Evolutionary conservation across 768 basidiomycete genomes (phyloP), one percentile per base, ranked within the genome.

Genomic region (Boletus tylopilopsis): DNA sequence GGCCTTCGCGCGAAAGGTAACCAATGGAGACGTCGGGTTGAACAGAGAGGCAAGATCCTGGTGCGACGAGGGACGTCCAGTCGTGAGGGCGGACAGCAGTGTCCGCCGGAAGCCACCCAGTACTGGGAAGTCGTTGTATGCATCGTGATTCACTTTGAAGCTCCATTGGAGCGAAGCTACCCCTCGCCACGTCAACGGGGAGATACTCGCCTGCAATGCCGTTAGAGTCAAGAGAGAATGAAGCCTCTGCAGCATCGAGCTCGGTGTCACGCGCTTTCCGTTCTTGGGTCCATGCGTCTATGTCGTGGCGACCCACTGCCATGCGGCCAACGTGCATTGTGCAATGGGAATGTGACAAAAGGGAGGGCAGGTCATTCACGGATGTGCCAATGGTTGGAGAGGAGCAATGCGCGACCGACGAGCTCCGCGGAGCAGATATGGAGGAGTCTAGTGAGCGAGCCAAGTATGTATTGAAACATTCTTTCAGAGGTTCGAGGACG

Each of bases 281-380:
- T 45, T 52, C 48, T 21, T 32, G 43, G 12, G 38, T 10, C 53
- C 68, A 69, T 50, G 66, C 45, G 49, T 53, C 51, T 25, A 25
- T 56, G 52, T 66, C 66, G 64, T 68, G 68, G 65, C 45, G 11
- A 44, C 41, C 40, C 44, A 36, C 42, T 30, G 40, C 60, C 66
- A 62, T 51, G 62, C 56, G 56, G 34, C 42, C 16, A 25, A 38
- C 10, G 47, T 60, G 57, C 51, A 45, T 38, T 42, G 42, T 44
- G 23, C 46, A 29, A 40, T 30, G 33, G 23, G 30, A 53, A 45
- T 33, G 49, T 47, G 59, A 40, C 44, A 50, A 55, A 27, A 27
- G 40, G 8, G 43, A 47, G 16, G 42, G 29, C 27, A 42, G 42
- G 36, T 45, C 42, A 40, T 50, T 40, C 32, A 29, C 23, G 13